phyloP scores from a whole-genome alignment of 1,284 basidiomycete genomes.

The Heterobasidion occidentale region DNA sequence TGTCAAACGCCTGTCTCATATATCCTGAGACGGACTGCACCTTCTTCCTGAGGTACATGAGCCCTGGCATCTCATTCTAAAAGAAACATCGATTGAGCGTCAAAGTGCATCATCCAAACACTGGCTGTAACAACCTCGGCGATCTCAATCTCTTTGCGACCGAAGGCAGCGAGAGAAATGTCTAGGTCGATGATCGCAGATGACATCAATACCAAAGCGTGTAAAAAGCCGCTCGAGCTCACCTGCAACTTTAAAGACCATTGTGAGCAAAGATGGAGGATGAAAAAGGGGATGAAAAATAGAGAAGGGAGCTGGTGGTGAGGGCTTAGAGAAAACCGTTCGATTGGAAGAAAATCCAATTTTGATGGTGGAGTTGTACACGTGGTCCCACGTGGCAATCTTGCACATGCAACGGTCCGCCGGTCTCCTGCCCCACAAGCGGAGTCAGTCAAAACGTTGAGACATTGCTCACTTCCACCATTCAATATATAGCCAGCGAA shows the following conservation, averaged over 20 bases:
- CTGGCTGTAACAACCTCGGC: constrained; percentile 59
- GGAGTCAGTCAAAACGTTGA: too few species aligned
- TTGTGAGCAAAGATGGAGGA: constrained; percentile 26
- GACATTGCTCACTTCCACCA: too few species aligned
- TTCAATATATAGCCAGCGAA: too few species aligned
- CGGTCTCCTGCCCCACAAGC: too few species aligned
- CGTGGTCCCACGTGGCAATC: not conserved
- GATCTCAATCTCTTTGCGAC: constrained; percentile 98
- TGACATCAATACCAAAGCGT: not conserved
- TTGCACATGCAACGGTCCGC: too few species aligned
- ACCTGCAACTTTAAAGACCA: constrained; percentile 85
- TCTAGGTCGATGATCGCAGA: constrained; percentile 39
- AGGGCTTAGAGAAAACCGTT: constrained; percentile 5
- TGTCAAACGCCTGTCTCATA: not conserved
- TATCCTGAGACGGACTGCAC: constrained; percentile 26
- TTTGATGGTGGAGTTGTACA: not conserved
- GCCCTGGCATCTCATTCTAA: constrained; percentile 88
- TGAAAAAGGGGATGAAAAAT: constrained; percentile 20
- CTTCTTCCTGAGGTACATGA: constrained; percentile 87
- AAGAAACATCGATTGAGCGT: constrained; percentile 1
- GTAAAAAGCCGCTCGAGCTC: constrained; percentile 11
- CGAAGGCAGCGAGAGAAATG: constrained; percentile 92
- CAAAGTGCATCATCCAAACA: not conserved
- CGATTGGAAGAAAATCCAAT: not conserved
- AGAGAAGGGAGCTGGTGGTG: constrained; percentile 16